These are phyloP conservation scores for Vickermania ingenoplastis DNA, from an alignment of 208 protist genomes.

Conservation along the genomic window DNA sequence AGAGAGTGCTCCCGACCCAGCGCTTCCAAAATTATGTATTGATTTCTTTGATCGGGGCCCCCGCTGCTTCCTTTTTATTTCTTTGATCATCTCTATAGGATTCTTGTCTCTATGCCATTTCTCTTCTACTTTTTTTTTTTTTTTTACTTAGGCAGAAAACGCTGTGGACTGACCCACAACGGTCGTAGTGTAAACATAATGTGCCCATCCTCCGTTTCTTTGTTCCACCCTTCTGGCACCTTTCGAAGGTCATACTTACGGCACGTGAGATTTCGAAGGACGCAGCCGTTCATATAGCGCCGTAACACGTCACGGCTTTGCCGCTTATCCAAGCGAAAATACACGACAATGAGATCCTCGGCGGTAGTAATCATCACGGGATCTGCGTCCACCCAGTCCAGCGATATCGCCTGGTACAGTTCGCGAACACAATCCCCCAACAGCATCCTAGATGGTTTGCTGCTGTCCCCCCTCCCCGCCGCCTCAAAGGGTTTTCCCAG, in stretches of 20 bases:
- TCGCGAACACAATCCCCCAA: constrained; percentile 69
- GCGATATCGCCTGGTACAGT: constrained; percentile 50
- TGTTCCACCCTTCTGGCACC: constrained; percentile 76
- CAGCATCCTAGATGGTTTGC: constrained; percentile 63
- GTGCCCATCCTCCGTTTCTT: constrained; percentile 75
- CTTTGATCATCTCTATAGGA: too few relatives aligned
- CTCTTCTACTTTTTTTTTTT: too few relatives aligned
- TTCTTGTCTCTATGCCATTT: too few relatives aligned
- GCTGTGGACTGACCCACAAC: constrained; percentile 48
- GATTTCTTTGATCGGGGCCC: too few relatives aligned
- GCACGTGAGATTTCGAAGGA: constrained; percentile 48
- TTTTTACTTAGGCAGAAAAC: neutral
- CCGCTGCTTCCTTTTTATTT: too few relatives aligned
- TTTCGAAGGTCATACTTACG: constrained; percentile 57
- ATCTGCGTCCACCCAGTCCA: constrained; percentile 61
- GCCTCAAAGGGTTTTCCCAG: constrained; percentile 67
- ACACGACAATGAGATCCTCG: constrained; percentile 85
- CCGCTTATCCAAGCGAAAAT: constrained; percentile 45
- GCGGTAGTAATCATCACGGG: constrained; percentile 76
- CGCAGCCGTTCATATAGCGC: constrained; percentile 72
- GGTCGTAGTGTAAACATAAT: constrained; percentile 83
- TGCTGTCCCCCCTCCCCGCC: constrained; percentile 21
- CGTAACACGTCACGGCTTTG: constrained; percentile 32
- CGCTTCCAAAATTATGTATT: too few relatives aligned
- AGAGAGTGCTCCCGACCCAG: too few relatives aligned